These are phyloP conservation scores for Starmerella gropengiesseri DNA, from an alignment of 805 yeast genomes.

Conservation along the genomic window DNA sequence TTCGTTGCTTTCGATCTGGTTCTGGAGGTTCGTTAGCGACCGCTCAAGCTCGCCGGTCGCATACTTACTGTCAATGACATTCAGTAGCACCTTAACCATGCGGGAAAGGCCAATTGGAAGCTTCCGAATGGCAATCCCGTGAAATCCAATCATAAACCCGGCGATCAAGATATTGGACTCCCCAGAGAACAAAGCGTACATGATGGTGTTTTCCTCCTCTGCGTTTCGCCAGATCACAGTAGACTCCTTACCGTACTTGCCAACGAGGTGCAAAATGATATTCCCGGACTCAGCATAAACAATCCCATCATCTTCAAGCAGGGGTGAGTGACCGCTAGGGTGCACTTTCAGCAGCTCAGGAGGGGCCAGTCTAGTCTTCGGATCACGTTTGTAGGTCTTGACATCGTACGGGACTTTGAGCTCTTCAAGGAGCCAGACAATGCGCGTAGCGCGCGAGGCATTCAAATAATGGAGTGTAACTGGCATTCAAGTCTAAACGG, in stretches of 20 bases:
- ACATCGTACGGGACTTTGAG: slow-evolving; percentile 45
- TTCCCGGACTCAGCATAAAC: slow-evolving; percentile 51
- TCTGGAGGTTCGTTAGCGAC: slow-evolving; percentile 36
- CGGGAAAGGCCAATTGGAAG: slow-evolving; percentile 19
- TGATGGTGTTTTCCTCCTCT: slow-evolving; percentile 37
- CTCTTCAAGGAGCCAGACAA: slow-evolving; percentile 56
- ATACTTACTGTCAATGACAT: slow-evolving; percentile 41
- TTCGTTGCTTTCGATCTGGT: slow-evolving; percentile 33
- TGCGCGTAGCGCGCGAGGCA: slow-evolving; percentile 49
- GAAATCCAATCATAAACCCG: slow-evolving; percentile 32
- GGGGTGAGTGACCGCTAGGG: slow-evolving; percentile 56
- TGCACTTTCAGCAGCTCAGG: slow-evolving; percentile 41
- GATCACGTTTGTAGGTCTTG: slow-evolving; percentile 42
- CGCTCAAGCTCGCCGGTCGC: slow-evolving; percentile 38
- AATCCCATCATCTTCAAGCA: slow-evolving; percentile 38
- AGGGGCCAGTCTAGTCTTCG: slow-evolving; percentile 37
- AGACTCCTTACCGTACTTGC: slow-evolving; percentile 37
- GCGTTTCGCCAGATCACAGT: slow-evolving; percentile 33
- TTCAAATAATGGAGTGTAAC: slow-evolving; percentile 29
- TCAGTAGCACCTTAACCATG: no score
- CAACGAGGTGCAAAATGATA: slow-evolving; percentile 43
- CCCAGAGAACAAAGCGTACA: slow-evolving; percentile 43
- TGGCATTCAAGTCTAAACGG: no score
- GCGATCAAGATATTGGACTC: slow-evolving; percentile 53
- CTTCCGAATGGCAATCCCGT: slow-evolving; percentile 27